Evolutionary conservation across 1,284 basidiomycete genomes (phyloP).

Genomic region (Cystobasidium sp.): DNA sequence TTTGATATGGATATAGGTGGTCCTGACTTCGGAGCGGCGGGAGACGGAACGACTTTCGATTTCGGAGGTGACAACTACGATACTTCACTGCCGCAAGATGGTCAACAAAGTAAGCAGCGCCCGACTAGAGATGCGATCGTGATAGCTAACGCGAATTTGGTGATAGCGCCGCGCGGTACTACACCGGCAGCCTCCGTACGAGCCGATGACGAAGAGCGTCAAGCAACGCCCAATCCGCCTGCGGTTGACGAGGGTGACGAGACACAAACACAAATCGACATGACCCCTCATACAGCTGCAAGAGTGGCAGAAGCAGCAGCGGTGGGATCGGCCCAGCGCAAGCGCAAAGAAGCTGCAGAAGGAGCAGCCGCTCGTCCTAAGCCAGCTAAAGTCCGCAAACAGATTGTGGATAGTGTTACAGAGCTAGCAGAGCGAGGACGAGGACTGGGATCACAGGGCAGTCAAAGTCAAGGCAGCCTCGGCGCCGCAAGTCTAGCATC

Average conservation of each 20-base stretch:
- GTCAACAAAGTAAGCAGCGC: conserved; percentile 31
- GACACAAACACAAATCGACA: conserved; percentile 50
- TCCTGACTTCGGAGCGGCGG: conserved; percentile 5
- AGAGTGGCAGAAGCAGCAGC: conserved; percentile 55
- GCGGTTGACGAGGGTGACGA: conserved; percentile 2
- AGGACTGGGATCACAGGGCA: conserved; percentile 13
- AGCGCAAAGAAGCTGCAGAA: conserved; percentile 56
- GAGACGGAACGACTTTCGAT: conserved; percentile 33
- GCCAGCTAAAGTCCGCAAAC: conserved; percentile 68
- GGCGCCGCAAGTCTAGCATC: conserved; percentile 10
- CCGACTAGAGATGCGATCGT: no score
- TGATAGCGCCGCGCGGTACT: conserved; percentile 19
- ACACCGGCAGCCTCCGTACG: conserved; percentile 11
- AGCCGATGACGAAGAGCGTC: background rate
- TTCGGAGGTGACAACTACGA: conserved; percentile 17
- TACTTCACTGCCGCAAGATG: conserved; percentile 21
- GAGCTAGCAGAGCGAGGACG: conserved; percentile 66
- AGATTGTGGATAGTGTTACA: conserved; percentile 70
- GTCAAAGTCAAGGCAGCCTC: conserved; percentile 20
- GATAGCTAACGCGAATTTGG: background rate
- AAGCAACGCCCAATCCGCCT: background rate
- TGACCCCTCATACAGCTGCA: conserved; percentile 64
- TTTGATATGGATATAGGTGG: conserved; percentile 28
- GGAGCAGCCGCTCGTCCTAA: conserved; percentile 69
- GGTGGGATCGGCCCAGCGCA: conserved; percentile 40